These are phyloP conservation scores for Vitis hybrid DNA, from an alignment of 177 flowering plant genomes.

Conservation along the genomic window DNA sequence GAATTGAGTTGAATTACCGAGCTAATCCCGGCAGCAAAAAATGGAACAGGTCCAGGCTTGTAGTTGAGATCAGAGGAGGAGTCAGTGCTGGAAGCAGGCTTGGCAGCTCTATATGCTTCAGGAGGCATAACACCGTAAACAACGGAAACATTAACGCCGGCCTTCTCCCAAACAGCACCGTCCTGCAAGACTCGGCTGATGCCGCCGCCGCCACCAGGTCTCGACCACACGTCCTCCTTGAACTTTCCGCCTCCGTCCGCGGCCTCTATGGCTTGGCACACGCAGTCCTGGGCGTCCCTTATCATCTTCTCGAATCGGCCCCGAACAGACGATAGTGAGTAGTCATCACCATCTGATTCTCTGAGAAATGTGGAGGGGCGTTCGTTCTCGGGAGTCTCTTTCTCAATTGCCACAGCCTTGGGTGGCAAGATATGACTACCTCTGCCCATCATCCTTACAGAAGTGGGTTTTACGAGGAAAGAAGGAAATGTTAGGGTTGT, in stretches of 20 bases:
- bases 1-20: constrained; percentile 43
- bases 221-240: constrained; percentile 94
- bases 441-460: constrained; percentile 5
- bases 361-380: constrained; percentile 83
- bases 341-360: constrained; percentile 33
- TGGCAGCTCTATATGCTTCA: constrained; percentile 95
- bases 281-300: constrained; percentile 77
- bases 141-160: constrained; percentile 94
- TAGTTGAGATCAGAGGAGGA: constrained; percentile 13
- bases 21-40: constrained; percentile 96
- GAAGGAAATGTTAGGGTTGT: constrained; percentile 1
- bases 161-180: constrained; percentile 90
- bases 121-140: constrained; percentile 98
- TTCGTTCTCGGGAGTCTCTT: constrained; percentile 63
- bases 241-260: constrained; percentile 76
- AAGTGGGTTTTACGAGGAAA: background rate
- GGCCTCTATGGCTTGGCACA: constrained; percentile 71
- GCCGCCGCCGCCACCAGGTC: constrained; percentile 98
- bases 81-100: constrained; percentile 22
- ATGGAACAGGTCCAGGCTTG: constrained; percentile 82
- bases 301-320: constrained; percentile 92
- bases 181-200: constrained; percentile 93
- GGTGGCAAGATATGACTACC: too few relatives aligned
- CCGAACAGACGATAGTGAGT: constrained; percentile 42
- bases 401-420: constrained; percentile 61